These are phyloP conservation scores for Populus hybrid DNA, from an alignment of 441 rosid genomes.

Conservation along the genomic window DNA sequence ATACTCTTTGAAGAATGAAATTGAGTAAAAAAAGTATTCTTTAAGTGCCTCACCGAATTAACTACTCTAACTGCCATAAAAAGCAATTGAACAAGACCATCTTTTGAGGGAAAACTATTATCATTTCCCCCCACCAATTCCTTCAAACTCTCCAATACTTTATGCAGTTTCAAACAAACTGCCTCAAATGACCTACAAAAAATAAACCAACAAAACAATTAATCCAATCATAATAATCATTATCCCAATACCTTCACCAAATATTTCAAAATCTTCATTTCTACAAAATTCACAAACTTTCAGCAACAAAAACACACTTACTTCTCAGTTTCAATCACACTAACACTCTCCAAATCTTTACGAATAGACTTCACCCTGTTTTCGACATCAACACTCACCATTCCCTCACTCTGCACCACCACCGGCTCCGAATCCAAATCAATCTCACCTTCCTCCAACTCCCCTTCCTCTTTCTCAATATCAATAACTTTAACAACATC, in stretches of 20 bases:
- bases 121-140: conserved; percentile 36
- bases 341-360: conserved; percentile 45
- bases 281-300: conserved; percentile 11
- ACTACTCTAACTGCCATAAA: conserved; percentile 54
- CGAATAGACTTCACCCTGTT: conserved; percentile 23
- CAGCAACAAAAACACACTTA: conserved; percentile 39
- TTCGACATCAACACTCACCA: conserved; percentile 18
- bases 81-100: conserved; percentile 44
- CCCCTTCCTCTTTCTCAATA: conserved; percentile 76
- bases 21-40: background rate
- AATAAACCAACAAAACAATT: conserved; percentile 21
- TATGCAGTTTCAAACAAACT: conserved; percentile 54
- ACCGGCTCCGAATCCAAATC: conserved; percentile 60
- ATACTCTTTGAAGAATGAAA: background rate
- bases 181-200: conserved; percentile 68
- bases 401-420: conserved; percentile 25
- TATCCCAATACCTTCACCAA: conserved; percentile 9
- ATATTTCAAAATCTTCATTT: conserved; percentile 17
- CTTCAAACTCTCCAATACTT: conserved; percentile 59
- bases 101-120: conserved; percentile 39
- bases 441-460: conserved; percentile 95
- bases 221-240: conserved; percentile 11
- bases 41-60: conserved; percentile 45
- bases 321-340: conserved; percentile 57
- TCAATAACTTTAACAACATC: conserved; percentile 10